These are phyloP conservation scores for Starmerella geochares DNA, from an alignment of 805 yeast genomes.

Conservation along the genomic window DNA sequence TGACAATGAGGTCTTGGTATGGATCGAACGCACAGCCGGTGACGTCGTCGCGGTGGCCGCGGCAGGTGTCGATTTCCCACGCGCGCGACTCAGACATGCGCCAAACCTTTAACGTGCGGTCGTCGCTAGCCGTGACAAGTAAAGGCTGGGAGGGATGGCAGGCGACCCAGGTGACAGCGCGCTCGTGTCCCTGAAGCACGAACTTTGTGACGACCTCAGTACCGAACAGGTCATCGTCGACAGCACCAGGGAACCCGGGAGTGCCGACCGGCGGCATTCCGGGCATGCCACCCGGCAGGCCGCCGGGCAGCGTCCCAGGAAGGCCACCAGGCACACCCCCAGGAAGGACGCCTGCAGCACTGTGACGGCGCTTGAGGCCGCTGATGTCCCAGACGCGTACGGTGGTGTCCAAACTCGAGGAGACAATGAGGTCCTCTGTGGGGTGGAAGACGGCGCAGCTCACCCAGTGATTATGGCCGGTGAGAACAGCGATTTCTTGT, in stretches of 20 bases:
- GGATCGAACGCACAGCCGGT: conserved; percentile 88
- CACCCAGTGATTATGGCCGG: conserved; percentile 97
- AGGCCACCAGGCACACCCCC: conserved; percentile 4
- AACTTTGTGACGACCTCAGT: conserved; percentile 90
- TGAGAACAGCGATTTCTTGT: conserved; percentile 89
- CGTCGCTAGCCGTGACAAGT: conserved; percentile 93
- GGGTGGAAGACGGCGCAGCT: conserved; percentile 98
- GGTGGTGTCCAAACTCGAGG: conserved; percentile 95
- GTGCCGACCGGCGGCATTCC: conserved; percentile 5
- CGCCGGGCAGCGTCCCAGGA: conserved; percentile 2
- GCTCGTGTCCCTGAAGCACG: conserved; percentile 93
- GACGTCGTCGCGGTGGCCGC: conserved; percentile 94
- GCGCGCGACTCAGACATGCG: conserved; percentile 96
- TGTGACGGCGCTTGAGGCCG: conserved; percentile 87
- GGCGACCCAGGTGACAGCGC: conserved; percentile 97
- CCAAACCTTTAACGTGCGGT: conserved; percentile 90
- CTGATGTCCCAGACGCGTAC: conserved; percentile 98
- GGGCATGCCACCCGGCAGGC: conserved; percentile 1
- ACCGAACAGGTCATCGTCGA: conserved; percentile 65
- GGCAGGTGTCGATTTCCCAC: conserved; percentile 97
- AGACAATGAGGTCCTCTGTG: conserved; percentile 82
- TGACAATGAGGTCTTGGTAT: conserved; percentile 76
- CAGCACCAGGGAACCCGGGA: conserved; percentile 8
- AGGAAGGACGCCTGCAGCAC: conserved; percentile 47
- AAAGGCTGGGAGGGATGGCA: conserved; percentile 95